Percentiles rank a stretch among this genome's conserved stretches.
phyloP scores from a whole-genome alignment of 768 basidiomycete genomes.

The Tylopilus felleus region DNA sequence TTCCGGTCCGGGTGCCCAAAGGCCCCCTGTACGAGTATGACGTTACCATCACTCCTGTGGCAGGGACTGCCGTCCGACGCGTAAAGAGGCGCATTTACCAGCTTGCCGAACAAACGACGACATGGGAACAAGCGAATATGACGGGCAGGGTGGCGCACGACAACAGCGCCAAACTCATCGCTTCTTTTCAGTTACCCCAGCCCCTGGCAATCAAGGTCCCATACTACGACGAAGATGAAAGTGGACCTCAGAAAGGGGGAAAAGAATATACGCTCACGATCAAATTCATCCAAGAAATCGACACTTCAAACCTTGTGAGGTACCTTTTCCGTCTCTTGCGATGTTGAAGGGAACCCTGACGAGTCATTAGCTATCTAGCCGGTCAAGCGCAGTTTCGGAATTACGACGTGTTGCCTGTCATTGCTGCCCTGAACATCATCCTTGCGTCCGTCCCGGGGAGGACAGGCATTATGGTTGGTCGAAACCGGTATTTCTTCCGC shows the following conservation, averaged over 20 bases:
- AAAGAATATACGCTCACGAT: constrained; percentile 46
- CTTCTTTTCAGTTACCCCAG: constrained; percentile 39
- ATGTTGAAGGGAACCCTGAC: constrained; percentile 6
- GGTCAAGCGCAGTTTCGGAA: constrained; percentile 42
- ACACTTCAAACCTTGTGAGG: constrained; percentile 40
- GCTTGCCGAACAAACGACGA: constrained; percentile 42
- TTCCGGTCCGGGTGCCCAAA: constrained; percentile 46
- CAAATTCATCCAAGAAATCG: constrained; percentile 41
- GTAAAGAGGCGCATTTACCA: constrained; percentile 46
- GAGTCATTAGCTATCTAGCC: constrained; percentile 39
- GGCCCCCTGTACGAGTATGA: constrained; percentile 49
- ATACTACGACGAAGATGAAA: constrained; percentile 47
- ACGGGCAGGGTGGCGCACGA: constrained; percentile 46
- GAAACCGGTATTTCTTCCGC: constrained; percentile 53
- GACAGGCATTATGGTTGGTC: constrained; percentile 49
- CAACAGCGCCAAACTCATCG: constrained; percentile 42
- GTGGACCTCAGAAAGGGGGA: constrained; percentile 27
- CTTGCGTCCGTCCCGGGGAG: constrained; percentile 44
- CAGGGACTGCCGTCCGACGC: constrained; percentile 34
- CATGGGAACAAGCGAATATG: constrained; percentile 42
- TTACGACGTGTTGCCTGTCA: constrained; percentile 45
- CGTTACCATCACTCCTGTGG: constrained; percentile 38
- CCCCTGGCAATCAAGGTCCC: constrained; percentile 38
- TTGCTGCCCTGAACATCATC: constrained; percentile 50
- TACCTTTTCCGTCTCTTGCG: constrained; percentile 20